These are phyloP conservation scores for Chamaenerion angustifolium DNA, from an alignment of 345 rosid species.

Conservation along the genomic window DNA sequence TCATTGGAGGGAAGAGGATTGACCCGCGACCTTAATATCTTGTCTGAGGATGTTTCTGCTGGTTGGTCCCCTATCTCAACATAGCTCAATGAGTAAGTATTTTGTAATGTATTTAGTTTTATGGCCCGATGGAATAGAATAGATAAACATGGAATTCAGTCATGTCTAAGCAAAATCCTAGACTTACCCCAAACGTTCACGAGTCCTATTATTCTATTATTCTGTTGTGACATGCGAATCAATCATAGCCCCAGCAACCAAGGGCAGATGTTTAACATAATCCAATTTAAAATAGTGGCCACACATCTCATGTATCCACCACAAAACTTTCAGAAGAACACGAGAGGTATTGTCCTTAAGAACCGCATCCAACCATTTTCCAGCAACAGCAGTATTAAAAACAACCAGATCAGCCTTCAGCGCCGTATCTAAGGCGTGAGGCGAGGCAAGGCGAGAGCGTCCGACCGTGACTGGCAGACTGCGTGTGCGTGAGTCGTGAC, in stretches of 20 bases:
- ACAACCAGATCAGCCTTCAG: conserved; percentile 69
- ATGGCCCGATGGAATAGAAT: too few relatives aligned
- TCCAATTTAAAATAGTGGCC: conserved; percentile 85
- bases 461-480: too few relatives aligned
- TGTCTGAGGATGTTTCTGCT: too few relatives aligned
- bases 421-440: conserved; percentile 45
- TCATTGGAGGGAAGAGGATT: too few relatives aligned
- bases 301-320: conserved; percentile 99
- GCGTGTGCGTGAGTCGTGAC: too few relatives aligned
- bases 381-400: conserved; percentile 88
- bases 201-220: conserved; percentile 80
- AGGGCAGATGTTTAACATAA: conserved; percentile 81
- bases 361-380: conserved; percentile 83
- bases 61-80: too few relatives aligned
- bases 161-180: background rate
- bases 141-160: too few relatives aligned
- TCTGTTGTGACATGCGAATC: too few relatives aligned
- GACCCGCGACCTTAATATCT: too few relatives aligned
- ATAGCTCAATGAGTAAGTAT: too few relatives aligned
- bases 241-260: conserved; percentile 90
- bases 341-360: conserved; percentile 47
- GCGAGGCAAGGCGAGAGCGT: too few relatives aligned
- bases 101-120: too few relatives aligned
- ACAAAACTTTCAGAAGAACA: conserved; percentile 69
- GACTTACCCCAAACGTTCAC: conserved; percentile 54